Evolutionary conservation across 768 basidiomycete genomes (phyloP).

Genomic region (Mycena rosella): DNA sequence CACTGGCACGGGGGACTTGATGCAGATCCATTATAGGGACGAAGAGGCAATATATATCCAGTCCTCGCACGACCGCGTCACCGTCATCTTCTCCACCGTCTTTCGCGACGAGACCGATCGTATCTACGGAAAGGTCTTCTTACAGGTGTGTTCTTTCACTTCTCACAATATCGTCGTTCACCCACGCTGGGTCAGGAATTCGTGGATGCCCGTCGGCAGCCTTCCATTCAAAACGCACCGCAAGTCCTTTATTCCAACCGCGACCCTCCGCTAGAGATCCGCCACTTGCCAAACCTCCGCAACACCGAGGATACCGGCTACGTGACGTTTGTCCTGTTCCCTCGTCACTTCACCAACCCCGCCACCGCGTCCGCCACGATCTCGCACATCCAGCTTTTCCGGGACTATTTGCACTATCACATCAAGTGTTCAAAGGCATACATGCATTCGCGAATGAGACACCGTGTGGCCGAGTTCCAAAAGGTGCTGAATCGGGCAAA

Average conservation of each 20-base stretch:
- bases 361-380: slow-evolving; percentile 81
- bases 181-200: slow-evolving; percentile 78
- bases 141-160: slow-evolving; percentile 75
- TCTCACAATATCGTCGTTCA: neutral
- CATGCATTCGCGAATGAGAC: slow-evolving; percentile 98
- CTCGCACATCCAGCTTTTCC: slow-evolving; percentile 96
- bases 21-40: slow-evolving; percentile 94
- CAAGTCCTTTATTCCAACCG: slow-evolving; percentile 96
- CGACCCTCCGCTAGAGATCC: slow-evolving; percentile 96
- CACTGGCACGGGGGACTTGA: slow-evolving; percentile 80
- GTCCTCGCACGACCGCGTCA: slow-evolving; percentile 94
- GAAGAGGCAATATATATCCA: slow-evolving; percentile 98
- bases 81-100: slow-evolving; percentile 96
- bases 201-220: slow-evolving; percentile 95
- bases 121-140: slow-evolving; percentile 97
- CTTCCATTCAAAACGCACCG: slow-evolving; percentile 95
- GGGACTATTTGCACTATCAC: slow-evolving; percentile 99
- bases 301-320: slow-evolving; percentile 93
- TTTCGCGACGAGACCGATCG: slow-evolving; percentile 98
- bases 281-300: slow-evolving; percentile 85
- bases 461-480: slow-evolving; percentile 95
- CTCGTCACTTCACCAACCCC: slow-evolving; percentile 90
- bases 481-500: slow-evolving; percentile 97
- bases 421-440: slow-evolving; percentile 99
- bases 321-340: slow-evolving; percentile 97